Evolutionary conservation across 495 filamentous ascomycete genomes (phyloP), one percentile per base, ranked within the genome.

Genomic region (Penicillium paradoxum): DNA sequence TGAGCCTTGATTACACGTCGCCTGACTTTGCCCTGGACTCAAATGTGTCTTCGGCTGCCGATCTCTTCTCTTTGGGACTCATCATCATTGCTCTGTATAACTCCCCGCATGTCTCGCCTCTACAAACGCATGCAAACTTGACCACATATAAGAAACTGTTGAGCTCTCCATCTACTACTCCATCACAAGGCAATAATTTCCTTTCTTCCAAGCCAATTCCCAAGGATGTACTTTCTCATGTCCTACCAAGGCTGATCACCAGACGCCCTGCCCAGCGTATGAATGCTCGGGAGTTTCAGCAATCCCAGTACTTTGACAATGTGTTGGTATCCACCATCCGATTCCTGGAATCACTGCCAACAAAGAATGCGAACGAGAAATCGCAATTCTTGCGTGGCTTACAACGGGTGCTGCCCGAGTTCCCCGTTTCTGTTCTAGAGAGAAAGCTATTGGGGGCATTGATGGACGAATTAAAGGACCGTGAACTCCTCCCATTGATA

Each of bases 231-330:
- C 68, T 82, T 19, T 79, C 74, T 11, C 79, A 84, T 36, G 85
- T 97, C 0, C 73, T 98, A 17, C 89, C 93, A 2, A 76, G 83
- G 36, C 77, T 97, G 25, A 88, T 97, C 51, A 91, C 93, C 0
- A 79, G 95, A 49, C 77, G 89, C 45, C 89, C 93, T 0, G 88
- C 89, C 1, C 85, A 93, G 59, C 80, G 93, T 25, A 82, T 95
- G 74, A 92, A 83, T 49, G 95, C 92, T 32, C 82, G 83, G 45
- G 91, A 96, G 56, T 97, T 98, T 54, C 92, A 98, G 63, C 83
- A 96, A 64, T 91, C 89, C 53, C 82, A 83, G 54, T 98, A 95
- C 64, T 98, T 98, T 56, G 90, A 97, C 66, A 97, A 97, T 64
- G 90, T 96, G 45, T 77, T 98, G 19, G 88, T 98, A 22, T 93